Conservation (phyloP, 208 protist species). For the Phytomonas francai region DNA sequence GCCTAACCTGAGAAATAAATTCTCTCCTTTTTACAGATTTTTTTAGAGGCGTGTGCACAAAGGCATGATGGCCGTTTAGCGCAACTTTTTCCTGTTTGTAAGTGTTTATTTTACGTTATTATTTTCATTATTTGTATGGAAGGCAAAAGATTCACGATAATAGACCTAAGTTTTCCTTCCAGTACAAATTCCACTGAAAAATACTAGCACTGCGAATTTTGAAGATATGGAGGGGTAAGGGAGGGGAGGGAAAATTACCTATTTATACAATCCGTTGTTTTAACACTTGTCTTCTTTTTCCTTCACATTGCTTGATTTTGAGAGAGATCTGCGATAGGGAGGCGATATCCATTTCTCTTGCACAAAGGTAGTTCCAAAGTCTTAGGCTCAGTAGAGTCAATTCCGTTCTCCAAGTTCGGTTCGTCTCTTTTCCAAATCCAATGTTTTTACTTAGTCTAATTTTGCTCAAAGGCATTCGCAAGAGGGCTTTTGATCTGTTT, state of each 20-base stretch:
- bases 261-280: not conserved
- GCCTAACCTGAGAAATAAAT: not conserved
- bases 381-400: not conserved
- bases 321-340: not conserved
- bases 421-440: not conserved
- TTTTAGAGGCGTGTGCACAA: not conserved
- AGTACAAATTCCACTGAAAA: not conserved
- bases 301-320: not conserved
- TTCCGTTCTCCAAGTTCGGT: not conserved
- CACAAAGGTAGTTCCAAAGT: not conserved
- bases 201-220: not conserved
- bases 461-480: slow-evolving; percentile 11
- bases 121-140: not conserved
- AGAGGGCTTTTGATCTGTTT: slow-evolving; percentile 43
- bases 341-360: not conserved
- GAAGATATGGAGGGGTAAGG: not conserved
- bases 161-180: not conserved
- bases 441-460: not conserved
- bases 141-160: not conserved
- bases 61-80: not conserved
- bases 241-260: no score
- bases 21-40: not conserved
- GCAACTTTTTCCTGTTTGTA: not conserved
- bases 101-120: not conserved
- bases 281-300: not conserved